Base-by-base conservation (phyloP, 306 rosid genomes). In the Begonia fuchsioides region DNA sequence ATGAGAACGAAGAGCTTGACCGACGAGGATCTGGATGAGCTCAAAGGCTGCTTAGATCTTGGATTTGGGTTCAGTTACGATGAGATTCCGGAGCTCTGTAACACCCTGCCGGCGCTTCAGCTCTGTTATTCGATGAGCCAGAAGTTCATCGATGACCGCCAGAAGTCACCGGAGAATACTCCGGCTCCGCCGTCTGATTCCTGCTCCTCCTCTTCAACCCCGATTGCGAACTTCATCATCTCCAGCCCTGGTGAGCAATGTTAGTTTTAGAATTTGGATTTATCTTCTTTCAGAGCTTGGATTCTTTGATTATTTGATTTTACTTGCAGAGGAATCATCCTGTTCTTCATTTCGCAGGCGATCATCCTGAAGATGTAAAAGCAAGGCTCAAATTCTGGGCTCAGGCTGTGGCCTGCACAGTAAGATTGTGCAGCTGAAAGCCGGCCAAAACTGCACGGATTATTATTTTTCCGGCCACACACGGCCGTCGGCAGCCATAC, bases 321-420 rank as follows among this genome's bases (percentile, higher is more conserved):
- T 26, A 26, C 35, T 26, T 26, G 35, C 35, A 26, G 35, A 26
- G 35, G 35, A 26, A 2, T 26, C 0, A 26, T 26, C 26, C 7
- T 26, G 20, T 5, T n/a, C 49, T 46, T 59, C 18, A 17, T 47
- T 55, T 61, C 56, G 45, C 66, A 82, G 96, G 96, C 61, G 96
- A 87, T 18, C 81, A 72, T 68, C 96, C 96, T 0, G 86, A 87
- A 56, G 96, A 87, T 62, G 96, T 87, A 9, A 87, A 87, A 44
- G 96, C 93, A 2, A 77, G 96, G 72, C 92, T 87, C 61, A 87
- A 83, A 52, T 87, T 53, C 53, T 87, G 94, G 96, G 96, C 96
- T 0, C 94, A 87, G 55, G 83, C 93, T 26, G 96, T 87, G 44
- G 96, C 94, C 0, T 87, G 96, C 48, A 87, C 94, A 2, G 86